A percentile compares a stretch with the other conserved stretches of the same genome.
Evolutionary conservation across 257 asterid species (phyloP).

Genomic region (Misopates orontium): DNA sequence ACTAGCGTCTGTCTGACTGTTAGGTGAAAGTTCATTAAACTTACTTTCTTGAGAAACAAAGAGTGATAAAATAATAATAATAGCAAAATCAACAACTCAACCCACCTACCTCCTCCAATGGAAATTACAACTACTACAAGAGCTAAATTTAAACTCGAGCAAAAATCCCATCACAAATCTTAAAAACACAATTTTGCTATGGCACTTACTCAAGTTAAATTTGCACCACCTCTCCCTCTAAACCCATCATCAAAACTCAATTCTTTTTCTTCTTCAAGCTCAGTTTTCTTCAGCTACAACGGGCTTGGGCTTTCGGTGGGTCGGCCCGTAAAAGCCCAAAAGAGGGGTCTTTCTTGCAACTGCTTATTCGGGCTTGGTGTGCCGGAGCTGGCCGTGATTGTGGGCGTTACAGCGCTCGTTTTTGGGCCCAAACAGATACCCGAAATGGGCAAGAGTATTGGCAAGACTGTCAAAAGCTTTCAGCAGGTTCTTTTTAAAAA

Average conservation of each 20-base stretch:
- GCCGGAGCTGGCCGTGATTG: slow-evolving; percentile 88
- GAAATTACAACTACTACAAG: no score
- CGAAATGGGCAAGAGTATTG: slow-evolving; percentile 79
- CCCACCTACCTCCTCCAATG: no score
- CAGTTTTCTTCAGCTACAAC: slow-evolving; percentile 54
- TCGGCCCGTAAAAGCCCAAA: slow-evolving; percentile 33
- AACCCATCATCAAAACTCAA: slow-evolving; percentile 29
- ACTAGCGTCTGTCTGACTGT: no score
- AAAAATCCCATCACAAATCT: slow-evolving; percentile 22
- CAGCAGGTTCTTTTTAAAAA: slow-evolving; percentile 59
- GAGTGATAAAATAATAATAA: no score
- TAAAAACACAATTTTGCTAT: slow-evolving; percentile 35
- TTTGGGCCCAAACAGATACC: slow-evolving; percentile 90
- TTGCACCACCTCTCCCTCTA: slow-evolving; percentile 22
- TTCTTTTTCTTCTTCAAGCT: slow-evolving; percentile 50
- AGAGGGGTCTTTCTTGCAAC: slow-evolving; percentile 57
- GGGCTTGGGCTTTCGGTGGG: slow-evolving; percentile 30
- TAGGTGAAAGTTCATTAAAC: no score
- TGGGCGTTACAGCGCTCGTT: slow-evolving; percentile 73
- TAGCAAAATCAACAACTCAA: no score
- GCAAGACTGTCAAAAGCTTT: slow-evolving; percentile 90
- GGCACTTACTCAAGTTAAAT: slow-evolving; percentile 19
- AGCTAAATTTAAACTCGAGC: neutral
- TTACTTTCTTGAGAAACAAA: no score
- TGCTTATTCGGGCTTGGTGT: slow-evolving; percentile 89